A percentile compares a stretch with the other conserved stretches of the same genome.
phyloP scores from a whole-genome alignment of 140 eudicot genomes.

The Oenanthe javanica region DNA sequence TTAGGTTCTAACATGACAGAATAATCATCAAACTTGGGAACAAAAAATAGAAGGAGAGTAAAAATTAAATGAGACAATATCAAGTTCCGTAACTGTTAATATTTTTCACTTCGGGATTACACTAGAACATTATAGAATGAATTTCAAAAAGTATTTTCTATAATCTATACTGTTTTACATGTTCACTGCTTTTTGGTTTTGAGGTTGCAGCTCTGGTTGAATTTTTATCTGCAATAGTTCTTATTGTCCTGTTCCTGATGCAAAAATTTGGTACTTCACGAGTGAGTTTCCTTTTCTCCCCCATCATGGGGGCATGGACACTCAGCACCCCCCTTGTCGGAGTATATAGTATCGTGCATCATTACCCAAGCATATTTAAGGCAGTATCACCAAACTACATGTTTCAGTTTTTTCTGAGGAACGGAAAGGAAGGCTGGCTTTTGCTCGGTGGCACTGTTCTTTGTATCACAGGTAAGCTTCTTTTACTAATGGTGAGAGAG shows the following conservation, averaged over 20 bases:
- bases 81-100: not conserved
- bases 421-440: constrained; percentile 56
- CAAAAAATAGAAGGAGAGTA: not conserved
- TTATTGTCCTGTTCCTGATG: constrained; percentile 46
- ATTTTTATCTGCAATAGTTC: constrained; percentile 45
- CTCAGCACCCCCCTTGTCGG: constrained; percentile 50
- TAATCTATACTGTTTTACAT: not conserved
- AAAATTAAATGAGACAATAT: not conserved
- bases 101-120: not conserved
- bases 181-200: constrained; percentile 2
- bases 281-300: constrained; percentile 75
- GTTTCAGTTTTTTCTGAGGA: constrained; percentile 33
- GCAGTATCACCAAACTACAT: constrained; percentile 65
- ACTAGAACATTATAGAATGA: not conserved
- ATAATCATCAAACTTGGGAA: not conserved
- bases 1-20: not conserved
- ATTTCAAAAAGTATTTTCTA: not conserved
- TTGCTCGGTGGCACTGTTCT: constrained; percentile 59
- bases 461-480: constrained; percentile 58
- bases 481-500: not conserved
- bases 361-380: constrained; percentile 51
- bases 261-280: constrained; percentile 59
- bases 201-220: constrained; percentile 50
- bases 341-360: constrained; percentile 39
- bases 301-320: constrained; percentile 68